Percentiles rank a stretch among this genome's conserved stretches.
Evolutionary conservation across 2,329 filamentous ascomycete species (phyloP).

Genomic region (Colletotrichum tabaci): DNA sequence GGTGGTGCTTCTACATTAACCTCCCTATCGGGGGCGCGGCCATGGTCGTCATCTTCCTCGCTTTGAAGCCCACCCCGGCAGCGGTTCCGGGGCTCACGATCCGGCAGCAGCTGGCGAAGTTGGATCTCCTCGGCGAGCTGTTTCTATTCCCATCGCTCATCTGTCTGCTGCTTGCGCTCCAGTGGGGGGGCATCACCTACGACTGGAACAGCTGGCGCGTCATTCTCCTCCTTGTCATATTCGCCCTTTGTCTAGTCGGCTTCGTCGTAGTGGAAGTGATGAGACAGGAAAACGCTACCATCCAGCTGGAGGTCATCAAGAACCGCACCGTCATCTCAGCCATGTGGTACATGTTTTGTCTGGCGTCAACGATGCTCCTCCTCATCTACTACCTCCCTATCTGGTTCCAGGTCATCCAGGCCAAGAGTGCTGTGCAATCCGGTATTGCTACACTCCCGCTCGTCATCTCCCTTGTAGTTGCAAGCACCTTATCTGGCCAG

Average conservation of each 20-base stretch:
- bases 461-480: constrained; percentile 10
- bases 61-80: constrained; percentile 11
- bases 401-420: constrained; percentile 49
- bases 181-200: constrained; percentile 64
- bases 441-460: constrained; percentile 57
- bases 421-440: constrained; percentile 65
- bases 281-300: constrained; percentile 54
- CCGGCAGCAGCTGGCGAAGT: constrained; percentile 14
- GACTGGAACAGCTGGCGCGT: constrained; percentile 66
- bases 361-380: constrained; percentile 8
- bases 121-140: constrained; percentile 15
- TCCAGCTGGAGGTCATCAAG: constrained; percentile 57
- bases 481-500: constrained; percentile 49
- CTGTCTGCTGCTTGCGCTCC: constrained; percentile 23
- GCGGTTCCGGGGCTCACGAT: constrained; percentile 8
- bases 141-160: constrained; percentile 18
- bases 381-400: constrained; percentile 41
- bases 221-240: constrained; percentile 59
- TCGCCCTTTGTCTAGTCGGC: constrained; percentile 54
- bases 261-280: constrained; percentile 58
- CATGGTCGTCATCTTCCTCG: constrained; percentile 24
- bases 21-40: constrained; percentile 58
- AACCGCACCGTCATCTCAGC: constrained; percentile 50
- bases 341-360: constrained; percentile 11
- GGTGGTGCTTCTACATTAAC: constrained; percentile 81